phyloP scores from a whole-genome alignment of 768 basidiomycete species.

The Psilocybe cyanescens region DNA sequence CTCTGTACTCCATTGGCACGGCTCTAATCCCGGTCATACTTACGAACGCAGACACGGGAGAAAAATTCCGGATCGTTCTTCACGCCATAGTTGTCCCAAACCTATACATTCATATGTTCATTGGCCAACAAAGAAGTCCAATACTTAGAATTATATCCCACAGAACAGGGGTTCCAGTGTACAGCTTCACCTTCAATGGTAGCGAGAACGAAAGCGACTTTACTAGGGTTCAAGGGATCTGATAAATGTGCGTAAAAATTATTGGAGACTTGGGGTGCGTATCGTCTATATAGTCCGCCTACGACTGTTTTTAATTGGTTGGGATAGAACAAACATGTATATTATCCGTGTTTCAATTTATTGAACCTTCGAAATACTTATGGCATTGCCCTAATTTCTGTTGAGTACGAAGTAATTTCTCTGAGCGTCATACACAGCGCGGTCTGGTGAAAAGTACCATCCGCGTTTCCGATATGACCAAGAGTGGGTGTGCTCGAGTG shows the following conservation, averaged over 20 bases:
- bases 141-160: neutral
- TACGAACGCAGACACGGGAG: neutral
- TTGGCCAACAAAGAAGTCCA: neutral
- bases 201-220: neutral
- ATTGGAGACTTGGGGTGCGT: too few relatives aligned
- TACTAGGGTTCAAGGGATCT: neutral
- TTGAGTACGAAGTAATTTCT: too few relatives aligned
- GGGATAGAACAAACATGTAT: too few relatives aligned
- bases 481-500: too few relatives aligned
- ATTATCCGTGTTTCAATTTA: too few relatives aligned
- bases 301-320: too few relatives aligned
- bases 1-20: neutral
- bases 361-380: too few relatives aligned
- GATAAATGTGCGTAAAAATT: neutral
- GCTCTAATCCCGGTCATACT: conserved; percentile 3
- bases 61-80: conserved; percentile 1
- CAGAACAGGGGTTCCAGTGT: neutral
- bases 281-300: too few relatives aligned
- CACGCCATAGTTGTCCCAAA: conserved; percentile 2
- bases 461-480: too few relatives aligned
- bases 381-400: too few relatives aligned
- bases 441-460: too few relatives aligned
- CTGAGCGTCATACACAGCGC: too few relatives aligned
- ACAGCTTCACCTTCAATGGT: neutral
- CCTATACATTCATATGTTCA: conserved; percentile 5